Percentiles rank a stretch among this genome's conserved stretches.
Evolutionary conservation across 768 basidiomycete genomes (phyloP).

Genomic region (Hirschioporus abietinus): DNA sequence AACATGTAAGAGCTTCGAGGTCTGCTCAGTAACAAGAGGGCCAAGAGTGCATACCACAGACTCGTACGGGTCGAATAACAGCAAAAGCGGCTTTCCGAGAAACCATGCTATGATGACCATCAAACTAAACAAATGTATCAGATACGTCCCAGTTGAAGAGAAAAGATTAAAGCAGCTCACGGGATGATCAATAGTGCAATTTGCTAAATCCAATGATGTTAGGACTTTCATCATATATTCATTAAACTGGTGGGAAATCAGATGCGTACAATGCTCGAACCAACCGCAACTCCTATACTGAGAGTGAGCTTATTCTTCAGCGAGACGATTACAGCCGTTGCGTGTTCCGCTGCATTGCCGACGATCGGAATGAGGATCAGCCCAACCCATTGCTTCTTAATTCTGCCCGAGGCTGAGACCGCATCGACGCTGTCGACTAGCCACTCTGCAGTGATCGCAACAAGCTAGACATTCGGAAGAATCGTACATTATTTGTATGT

Average conservation of each 20-base stretch:
- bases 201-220: slow-evolving; percentile 43
- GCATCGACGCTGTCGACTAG: slow-evolving; percentile 82
- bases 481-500: background rate
- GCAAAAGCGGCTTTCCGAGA: slow-evolving; percentile 69
- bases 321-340: slow-evolving; percentile 87
- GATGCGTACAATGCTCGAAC: slow-evolving; percentile 66
- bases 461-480: slow-evolving; percentile 29
- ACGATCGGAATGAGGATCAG: slow-evolving; percentile 90
- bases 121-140: slow-evolving; percentile 35
- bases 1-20: slow-evolving; percentile 43
- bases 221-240: background rate
- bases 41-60: slow-evolving; percentile 48
- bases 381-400: slow-evolving; percentile 81
- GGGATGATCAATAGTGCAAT: slow-evolving; percentile 83
- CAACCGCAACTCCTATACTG: slow-evolving; percentile 85
- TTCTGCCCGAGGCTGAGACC: slow-evolving; percentile 38
- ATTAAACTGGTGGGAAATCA: background rate
- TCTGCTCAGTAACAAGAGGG: slow-evolving; percentile 7
- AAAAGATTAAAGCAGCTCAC: slow-evolving; percentile 33
- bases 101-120: slow-evolving; percentile 78
- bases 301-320: slow-evolving; percentile 87
- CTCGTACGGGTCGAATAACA: slow-evolving; percentile 89
- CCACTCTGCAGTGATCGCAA: slow-evolving; percentile 55
- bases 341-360: slow-evolving; percentile 88
- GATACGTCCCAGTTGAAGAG: background rate